Conservation (phyloP, 139 green algal species). For the Micromonas pusilla region DNA sequence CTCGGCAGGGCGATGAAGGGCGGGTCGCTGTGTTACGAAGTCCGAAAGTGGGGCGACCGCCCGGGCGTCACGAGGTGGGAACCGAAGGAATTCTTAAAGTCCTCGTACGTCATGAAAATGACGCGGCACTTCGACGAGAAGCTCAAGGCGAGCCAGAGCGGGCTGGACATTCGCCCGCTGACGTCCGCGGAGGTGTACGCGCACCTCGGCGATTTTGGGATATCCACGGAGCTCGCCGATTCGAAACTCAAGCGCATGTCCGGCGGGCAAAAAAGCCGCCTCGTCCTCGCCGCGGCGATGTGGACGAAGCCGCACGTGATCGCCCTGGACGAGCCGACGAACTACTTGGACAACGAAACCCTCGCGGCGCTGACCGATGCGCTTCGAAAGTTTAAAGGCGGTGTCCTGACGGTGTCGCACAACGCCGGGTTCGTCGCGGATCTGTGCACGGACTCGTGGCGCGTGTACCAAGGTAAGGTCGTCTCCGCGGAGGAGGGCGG, state of each 20-base stretch:
- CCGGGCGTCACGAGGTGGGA: conserved; percentile 13
- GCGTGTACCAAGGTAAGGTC: conserved; percentile 34
- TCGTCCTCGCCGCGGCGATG: conserved; percentile 36
- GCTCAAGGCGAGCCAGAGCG: conserved; percentile 25
- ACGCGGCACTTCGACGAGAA: conserved; percentile 33
- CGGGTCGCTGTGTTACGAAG: conserved; percentile 30
- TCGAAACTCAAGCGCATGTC: conserved; percentile 34
- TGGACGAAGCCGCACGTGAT: conserved; percentile 39
- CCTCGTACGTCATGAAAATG: conserved; percentile 28
- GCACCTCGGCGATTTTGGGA: conserved; percentile 34
- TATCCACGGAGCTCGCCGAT: conserved; percentile 18
- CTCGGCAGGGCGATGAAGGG: conserved; percentile 22
- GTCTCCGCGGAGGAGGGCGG: conserved; percentile 3
- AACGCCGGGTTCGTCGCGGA: conserved; percentile 34
- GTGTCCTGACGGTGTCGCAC: conserved; percentile 36
- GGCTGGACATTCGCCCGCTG: conserved; percentile 31
- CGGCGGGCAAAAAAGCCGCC: conserved; percentile 33
- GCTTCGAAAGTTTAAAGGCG: conserved; percentile 31
- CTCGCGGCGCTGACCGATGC: conserved; percentile 21
- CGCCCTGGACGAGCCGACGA: conserved; percentile 39
- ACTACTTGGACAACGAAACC: conserved; percentile 40
- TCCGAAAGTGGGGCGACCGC: conserved; percentile 13
- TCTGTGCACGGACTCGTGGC: conserved; percentile 36
- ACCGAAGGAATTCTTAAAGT: conserved; percentile 7
- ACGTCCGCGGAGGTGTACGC: conserved; percentile 28